A percentile compares a stretch with the other conserved stretches of the same genome.
These are phyloP conservation scores for Leptosphaerulina australis DNA, from an alignment of 2,329 filamentous ascomycete genomes.

Conservation along the genomic window DNA sequence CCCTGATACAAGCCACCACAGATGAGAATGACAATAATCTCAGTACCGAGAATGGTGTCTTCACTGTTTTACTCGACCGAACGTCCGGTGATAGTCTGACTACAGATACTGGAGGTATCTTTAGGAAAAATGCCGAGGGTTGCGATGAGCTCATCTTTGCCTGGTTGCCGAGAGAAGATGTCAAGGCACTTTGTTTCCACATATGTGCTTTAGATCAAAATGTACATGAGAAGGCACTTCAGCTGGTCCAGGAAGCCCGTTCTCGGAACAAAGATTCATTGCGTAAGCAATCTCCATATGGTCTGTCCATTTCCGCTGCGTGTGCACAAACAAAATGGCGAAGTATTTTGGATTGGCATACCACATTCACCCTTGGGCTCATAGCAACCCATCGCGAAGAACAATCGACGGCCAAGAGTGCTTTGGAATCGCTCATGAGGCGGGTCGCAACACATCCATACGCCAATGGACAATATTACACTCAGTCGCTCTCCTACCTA, in stretches of 20 bases:
- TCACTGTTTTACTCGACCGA: constrained; percentile 51
- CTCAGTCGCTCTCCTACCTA: constrained; percentile 71
- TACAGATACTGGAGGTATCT: constrained; percentile 53
- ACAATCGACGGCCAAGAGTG: constrained; percentile 59
- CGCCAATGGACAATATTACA: constrained; percentile 50
- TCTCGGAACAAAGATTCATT: constrained; percentile 52
- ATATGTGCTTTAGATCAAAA: constrained; percentile 62
- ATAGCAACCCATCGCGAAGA: constrained; percentile 72
- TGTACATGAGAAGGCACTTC: constrained; percentile 61
- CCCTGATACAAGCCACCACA: constrained; percentile 57
- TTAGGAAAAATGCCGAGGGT: constrained; percentile 47
- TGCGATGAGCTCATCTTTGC: constrained; percentile 58
- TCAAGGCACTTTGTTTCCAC: constrained; percentile 65
- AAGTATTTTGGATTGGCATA: constrained; percentile 68
- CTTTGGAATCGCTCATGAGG: constrained; percentile 29
- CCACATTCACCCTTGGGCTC: constrained; percentile 73
- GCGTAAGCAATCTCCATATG: constrained; percentile 25
- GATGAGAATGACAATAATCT: constrained; percentile 51
- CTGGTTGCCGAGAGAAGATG: constrained; percentile 66
- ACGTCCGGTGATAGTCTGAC: constrained; percentile 45
- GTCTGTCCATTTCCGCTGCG: constrained; percentile 32
- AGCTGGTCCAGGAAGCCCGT: constrained; percentile 64
- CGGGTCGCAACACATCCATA: constrained; percentile 51
- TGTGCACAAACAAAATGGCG: constrained; percentile 65
- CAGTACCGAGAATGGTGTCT: constrained; percentile 46